Percentiles rank a stretch among this genome's conserved stretches.
These are phyloP conservation scores for Backusella macrospora DNA, from an alignment of 192 early-diverging fungal genomes.

Conservation along the genomic window DNA sequence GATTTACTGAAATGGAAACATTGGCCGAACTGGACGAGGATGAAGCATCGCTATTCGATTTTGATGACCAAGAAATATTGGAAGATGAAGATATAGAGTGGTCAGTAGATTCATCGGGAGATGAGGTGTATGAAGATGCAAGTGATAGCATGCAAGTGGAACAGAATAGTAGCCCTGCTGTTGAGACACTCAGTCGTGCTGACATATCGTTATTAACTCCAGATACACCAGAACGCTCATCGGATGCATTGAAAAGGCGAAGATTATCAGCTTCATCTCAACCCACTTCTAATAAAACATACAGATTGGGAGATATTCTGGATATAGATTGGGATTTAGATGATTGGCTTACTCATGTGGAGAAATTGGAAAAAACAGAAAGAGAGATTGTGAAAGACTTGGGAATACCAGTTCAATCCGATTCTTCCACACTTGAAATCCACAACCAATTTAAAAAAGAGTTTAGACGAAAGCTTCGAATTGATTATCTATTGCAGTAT, in stretches of 20 bases:
- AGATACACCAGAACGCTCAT: background rate
- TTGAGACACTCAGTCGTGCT: background rate
- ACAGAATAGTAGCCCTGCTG: background rate
- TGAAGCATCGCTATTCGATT: conserved; percentile 3
- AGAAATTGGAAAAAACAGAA: conserved; percentile 30
- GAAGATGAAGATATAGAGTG: conserved; percentile 18
- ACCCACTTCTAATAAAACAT: background rate
- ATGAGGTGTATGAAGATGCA: conserved; percentile 17
- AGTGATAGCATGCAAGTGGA: background rate
- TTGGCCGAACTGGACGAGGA: background rate
- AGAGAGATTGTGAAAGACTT: conserved; percentile 13
- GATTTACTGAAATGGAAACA: conserved; percentile 11
- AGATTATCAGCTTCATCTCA: conserved; percentile 16
- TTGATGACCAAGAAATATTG: conserved; percentile 1
- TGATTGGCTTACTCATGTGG: conserved; percentile 21
- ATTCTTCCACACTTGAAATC: background rate
- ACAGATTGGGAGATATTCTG: conserved; percentile 25
- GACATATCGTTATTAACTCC: background rate
- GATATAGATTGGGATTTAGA: conserved; percentile 35
- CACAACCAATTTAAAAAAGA: conserved; percentile 37
- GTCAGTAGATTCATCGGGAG: background rate
- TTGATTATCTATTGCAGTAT: conserved; percentile 85
- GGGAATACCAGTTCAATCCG: conserved; percentile 16
- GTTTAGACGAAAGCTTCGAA: conserved; percentile 59
- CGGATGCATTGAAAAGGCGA: conserved; percentile 4